Conservation (phyloP, 2,329 filamentous ascomycete species). For the Nemania diffusa region DNA sequence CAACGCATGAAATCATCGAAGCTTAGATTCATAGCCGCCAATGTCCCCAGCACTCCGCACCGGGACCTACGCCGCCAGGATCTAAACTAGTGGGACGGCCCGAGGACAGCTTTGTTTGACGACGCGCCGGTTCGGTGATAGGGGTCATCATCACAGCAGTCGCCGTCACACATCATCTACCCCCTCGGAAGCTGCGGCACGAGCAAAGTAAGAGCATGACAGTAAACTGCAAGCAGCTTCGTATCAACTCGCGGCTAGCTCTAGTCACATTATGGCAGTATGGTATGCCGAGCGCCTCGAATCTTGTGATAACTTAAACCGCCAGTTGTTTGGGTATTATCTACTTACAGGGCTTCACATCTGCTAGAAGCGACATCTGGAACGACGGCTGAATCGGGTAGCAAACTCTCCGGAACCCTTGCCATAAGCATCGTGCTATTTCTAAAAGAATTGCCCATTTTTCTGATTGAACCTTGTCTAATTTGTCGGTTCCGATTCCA, state of each 20-base stretch:
- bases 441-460: background rate
- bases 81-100: background rate
- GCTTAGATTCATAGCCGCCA: background rate
- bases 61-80: background rate
- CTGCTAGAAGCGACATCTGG: background rate
- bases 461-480: background rate
- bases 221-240: background rate
- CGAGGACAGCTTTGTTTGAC: constrained; percentile 20
- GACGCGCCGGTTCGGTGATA: constrained; percentile 32
- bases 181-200: background rate
- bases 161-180: background rate
- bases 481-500: background rate
- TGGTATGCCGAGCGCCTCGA: background rate
- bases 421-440: background rate
- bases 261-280: background rate
- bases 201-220: background rate
- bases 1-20: background rate
- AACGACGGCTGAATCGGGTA: background rate
- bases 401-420: background rate
- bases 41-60: background rate
- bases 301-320: background rate
- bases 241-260: background rate
- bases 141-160: constrained; percentile 13
- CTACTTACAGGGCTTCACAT: background rate
- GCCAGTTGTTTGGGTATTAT: background rate